phyloP scores from a whole-genome alignment of 2,329 filamentous ascomycete species.

The Pestalotiopsis sp. region DNA sequence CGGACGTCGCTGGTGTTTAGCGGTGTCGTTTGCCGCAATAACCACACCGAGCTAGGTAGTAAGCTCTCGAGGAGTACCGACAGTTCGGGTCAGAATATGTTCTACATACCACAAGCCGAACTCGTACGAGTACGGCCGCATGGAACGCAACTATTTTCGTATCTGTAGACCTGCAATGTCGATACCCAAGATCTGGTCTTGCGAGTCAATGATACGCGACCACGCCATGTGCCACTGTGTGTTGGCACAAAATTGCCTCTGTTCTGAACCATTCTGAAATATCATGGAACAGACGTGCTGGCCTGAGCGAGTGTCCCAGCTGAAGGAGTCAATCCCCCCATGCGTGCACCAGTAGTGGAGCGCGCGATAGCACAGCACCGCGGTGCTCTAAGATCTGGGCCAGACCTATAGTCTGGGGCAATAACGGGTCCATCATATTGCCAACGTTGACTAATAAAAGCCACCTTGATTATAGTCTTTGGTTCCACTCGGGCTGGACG shows the following conservation, averaged over 20 bases:
- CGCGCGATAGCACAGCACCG: neutral
- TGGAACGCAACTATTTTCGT: too few relatives aligned
- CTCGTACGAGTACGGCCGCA: neutral
- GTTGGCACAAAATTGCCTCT: neutral
- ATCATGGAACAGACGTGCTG: neutral
- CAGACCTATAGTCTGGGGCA: neutral
- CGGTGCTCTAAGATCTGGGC: neutral
- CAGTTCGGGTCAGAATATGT: neutral
- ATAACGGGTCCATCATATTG: neutral
- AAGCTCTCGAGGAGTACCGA: neutral
- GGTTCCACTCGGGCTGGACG: too few relatives aligned
- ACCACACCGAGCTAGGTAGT: neutral
- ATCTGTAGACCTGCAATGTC: neutral
- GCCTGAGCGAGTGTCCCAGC: neutral
- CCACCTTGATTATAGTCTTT: too few relatives aligned
- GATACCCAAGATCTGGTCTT: neutral
- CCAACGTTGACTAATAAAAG: neutral
- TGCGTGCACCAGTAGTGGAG: neutral
- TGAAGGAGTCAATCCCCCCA: neutral
- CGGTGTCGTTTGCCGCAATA: neutral
- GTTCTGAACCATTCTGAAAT: too few relatives aligned
- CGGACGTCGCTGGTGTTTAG: neutral
- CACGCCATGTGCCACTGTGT: neutral
- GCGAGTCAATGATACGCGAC: neutral
- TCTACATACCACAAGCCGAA: neutral